Evolutionary conservation across 2,329 filamentous ascomycete genomes (phyloP).

Genomic region (Beauveria bassiana): DNA sequence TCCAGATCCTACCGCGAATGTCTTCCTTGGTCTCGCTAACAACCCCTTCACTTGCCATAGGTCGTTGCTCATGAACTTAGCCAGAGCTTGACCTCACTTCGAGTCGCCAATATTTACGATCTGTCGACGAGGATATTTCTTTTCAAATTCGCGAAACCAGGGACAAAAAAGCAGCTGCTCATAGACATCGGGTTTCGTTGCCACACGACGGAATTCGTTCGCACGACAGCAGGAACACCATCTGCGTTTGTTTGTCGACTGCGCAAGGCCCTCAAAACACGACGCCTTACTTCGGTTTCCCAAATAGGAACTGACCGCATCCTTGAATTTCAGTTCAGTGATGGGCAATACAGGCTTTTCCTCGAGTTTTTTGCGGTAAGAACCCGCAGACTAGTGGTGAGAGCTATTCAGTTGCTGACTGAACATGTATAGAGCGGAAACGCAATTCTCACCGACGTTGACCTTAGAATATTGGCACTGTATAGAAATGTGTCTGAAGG

Average conservation of each 20-base stretch:
- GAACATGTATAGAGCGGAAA: conserved; percentile 61
- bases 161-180: conserved; percentile 80
- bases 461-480: conserved; percentile 74
- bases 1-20: not conserved
- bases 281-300: conserved; percentile 68
- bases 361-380: conserved; percentile 82
- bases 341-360: conserved; percentile 80
- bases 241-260: conserved; percentile 79
- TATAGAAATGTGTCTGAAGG: conserved; percentile 73
- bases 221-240: conserved; percentile 75
- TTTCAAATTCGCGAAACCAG: conserved; percentile 87
- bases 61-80: conserved; percentile 93
- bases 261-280: conserved; percentile 80
- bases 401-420: not conserved
- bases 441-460: conserved; percentile 80
- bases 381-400: conserved; percentile 6
- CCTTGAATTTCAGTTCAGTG: conserved; percentile 85
- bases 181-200: conserved; percentile 95
- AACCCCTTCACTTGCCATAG: conserved; percentile 33
- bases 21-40: not conserved
- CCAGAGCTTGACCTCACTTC: conserved; percentile 63
- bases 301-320: conserved; percentile 93
- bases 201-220: conserved; percentile 84
- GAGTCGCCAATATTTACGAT: conserved; percentile 92
- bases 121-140: conserved; percentile 92